Evolutionary conservation across 2,329 filamentous ascomycete genomes (phyloP), one percentile per base, ranked within the genome.

Genomic region (Fusarium tricinctum): DNA sequence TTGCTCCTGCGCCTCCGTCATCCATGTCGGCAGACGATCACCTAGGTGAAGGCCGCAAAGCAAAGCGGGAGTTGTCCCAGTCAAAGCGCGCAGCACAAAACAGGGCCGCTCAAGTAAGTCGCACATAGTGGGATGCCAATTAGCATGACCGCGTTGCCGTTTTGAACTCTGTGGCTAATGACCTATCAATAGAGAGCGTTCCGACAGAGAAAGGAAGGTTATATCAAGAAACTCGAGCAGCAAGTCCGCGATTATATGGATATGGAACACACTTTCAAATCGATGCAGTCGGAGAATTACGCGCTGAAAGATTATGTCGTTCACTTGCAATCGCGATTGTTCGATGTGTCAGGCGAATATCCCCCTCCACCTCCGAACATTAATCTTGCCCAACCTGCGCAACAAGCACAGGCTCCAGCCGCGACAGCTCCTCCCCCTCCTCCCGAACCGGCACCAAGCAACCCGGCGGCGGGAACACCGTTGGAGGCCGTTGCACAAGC

Each of bases 31-130:
- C 74, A 8, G 66, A 73, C 12, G 76, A 77, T 33, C 73, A 73
- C 45, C 55, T 71, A 6, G 80, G 81, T 28, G 81, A 92, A 67
- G 87, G 89, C 67, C 86, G 90, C 51, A 95, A 96, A 80, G 90
- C 90, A 14, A 97, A 97, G 80, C 88, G 96, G 54, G 95, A 97
- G 81, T 83, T 99, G 63, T 97, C 94, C 26, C 96, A 94, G 44
- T 97, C 94, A 38, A 99, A 98, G 83, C 91, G 96, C 71, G 96
- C 96, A 28, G 96, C 96, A 12, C 96, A 99, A 78, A 99, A 99
- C 77, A 87, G 96, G 78, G 96, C 95, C 73, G 96, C 96, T 54
- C 96, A 99, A 89, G 96, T 97, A 86, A 76, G 90, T 30, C 13
- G 45, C n/a, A 15, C 38, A 39, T 22, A 14, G 12, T 35, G 28